Conservation (phyloP, 2,329 filamentous ascomycete species). For the Cucurbitaria berberidis region DNA sequence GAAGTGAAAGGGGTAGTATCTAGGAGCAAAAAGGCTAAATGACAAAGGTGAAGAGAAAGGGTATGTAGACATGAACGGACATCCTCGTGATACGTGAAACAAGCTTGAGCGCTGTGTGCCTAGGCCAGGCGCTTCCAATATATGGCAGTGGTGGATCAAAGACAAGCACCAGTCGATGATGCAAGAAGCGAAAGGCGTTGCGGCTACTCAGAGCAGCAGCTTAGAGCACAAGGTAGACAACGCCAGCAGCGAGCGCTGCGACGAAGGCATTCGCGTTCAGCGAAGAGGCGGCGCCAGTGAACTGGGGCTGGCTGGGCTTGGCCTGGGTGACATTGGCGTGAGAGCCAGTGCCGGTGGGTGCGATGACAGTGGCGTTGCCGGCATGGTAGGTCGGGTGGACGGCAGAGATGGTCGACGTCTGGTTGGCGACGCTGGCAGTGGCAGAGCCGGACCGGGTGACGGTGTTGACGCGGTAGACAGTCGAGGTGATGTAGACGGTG, state of each 20-base stretch:
- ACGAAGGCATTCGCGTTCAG: constrained; percentile 41
- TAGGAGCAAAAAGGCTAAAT: constrained; percentile 12
- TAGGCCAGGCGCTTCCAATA: constrained; percentile 26
- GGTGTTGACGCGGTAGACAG: constrained; percentile 49
- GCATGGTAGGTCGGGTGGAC: constrained; percentile 22
- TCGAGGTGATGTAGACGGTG: constrained; percentile 47
- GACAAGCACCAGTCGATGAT: constrained; percentile 42
- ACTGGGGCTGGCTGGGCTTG: constrained; percentile 23
- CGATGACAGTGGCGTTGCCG: constrained; percentile 28
- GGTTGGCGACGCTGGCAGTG: constrained; percentile 36
- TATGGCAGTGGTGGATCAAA: constrained; percentile 28
- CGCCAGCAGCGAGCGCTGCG: constrained; percentile 38
- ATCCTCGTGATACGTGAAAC: constrained; percentile 34
- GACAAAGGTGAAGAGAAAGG: not conserved
- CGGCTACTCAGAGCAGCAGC: constrained; percentile 16
- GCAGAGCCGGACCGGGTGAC: constrained; percentile 43
- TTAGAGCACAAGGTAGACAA: constrained; percentile 47
- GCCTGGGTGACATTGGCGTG: constrained; percentile 8
- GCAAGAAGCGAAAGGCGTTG: constrained; percentile 25
- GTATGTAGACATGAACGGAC: constrained; percentile 14
- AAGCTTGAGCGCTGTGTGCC: constrained; percentile 14
- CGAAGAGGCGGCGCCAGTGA: constrained; percentile 43
- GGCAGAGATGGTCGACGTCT: constrained; percentile 41
- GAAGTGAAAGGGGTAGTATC: constrained; percentile 14
- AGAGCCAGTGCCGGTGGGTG: not conserved